Conservation (phyloP, 352 stramenopile species). For the Globisporangium carolinianum region DNA sequence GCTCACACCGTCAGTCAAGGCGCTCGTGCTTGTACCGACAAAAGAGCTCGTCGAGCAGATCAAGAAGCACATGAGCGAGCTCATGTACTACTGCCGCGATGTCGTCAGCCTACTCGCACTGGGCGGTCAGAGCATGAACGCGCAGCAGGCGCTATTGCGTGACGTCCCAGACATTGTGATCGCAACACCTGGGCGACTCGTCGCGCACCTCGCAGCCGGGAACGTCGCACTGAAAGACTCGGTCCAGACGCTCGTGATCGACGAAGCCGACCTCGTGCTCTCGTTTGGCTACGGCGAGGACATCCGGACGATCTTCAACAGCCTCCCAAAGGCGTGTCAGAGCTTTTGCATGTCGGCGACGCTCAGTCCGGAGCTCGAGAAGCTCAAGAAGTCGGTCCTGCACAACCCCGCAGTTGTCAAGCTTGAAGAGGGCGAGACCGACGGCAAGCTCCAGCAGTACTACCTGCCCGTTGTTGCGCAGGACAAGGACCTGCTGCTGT, state of each 20-base stretch:
- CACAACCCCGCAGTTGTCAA: conserved; percentile 97
- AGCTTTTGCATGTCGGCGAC: conserved; percentile 98
- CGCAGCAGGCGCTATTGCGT: conserved; percentile 80
- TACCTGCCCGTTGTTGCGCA: conserved; percentile 83
- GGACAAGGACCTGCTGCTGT: conserved; percentile 97
- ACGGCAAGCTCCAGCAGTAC: conserved; percentile 94
- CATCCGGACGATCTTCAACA: conserved; percentile 91
- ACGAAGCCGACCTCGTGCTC: conserved; percentile 98
- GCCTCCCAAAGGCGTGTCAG: conserved; percentile 96
- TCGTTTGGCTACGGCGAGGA: conserved; percentile 95
- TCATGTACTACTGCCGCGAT: conserved; percentile 98
- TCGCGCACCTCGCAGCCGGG: conserved; percentile 76
- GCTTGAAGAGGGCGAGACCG: conserved; percentile 89
- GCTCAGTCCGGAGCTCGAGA: conserved; percentile 93
- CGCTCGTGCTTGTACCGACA: conserved; percentile 95
- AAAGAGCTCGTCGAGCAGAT: conserved; percentile 97
- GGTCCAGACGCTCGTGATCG: conserved; percentile 96
- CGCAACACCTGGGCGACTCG: conserved; percentile 92
- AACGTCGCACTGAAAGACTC: conserved; percentile 85
- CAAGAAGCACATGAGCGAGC: conserved; percentile 78
- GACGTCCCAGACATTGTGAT: conserved; percentile 91
- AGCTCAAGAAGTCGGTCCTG: conserved; percentile 96
- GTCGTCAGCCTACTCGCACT: conserved; percentile 89
- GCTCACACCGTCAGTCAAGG: conserved; percentile 47
- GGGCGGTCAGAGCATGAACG: conserved; percentile 85